Percentiles rank a stretch among this genome's conserved stretches.
Evolutionary conservation across 768 basidiomycete species (phyloP).

Genomic region (Crepidotus variabilis): DNA sequence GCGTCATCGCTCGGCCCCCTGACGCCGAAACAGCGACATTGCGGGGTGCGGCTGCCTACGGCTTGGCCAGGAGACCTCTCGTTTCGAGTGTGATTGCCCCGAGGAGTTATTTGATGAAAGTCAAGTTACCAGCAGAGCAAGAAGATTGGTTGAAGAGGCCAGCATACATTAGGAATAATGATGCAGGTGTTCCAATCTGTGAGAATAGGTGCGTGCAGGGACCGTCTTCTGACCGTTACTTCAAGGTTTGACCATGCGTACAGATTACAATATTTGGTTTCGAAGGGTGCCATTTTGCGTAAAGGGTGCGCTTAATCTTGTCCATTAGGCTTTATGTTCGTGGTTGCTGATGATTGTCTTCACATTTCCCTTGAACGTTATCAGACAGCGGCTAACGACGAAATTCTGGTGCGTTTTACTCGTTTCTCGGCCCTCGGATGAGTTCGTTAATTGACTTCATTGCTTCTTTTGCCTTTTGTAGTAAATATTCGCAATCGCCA

Average conservation of each 20-base stretch:
- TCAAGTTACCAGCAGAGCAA: conserved; percentile 83
- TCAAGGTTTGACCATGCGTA: conserved; percentile 19
- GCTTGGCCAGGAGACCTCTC: conserved; percentile 67
- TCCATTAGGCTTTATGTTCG: background rate
- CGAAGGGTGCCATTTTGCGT: conserved; percentile 81
- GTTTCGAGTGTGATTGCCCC: conserved; percentile 84
- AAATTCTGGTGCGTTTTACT: conserved; percentile 67
- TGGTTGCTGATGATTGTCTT: conserved; percentile 4
- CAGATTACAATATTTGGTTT: conserved; percentile 84
- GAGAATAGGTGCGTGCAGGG: conserved; percentile 65
- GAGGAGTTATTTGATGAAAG: conserved; percentile 85
- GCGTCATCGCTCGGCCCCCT: conserved; percentile 75
- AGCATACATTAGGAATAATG: conserved; percentile 77
- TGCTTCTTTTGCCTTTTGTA: conserved; percentile 23
- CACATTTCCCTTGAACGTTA: conserved; percentile 11
- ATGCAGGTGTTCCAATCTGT: conserved; percentile 73
- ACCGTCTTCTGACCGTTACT: conserved; percentile 16
- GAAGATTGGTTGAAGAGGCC: conserved; percentile 86
- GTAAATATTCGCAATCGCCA: conserved; percentile 71
- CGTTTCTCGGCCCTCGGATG: conserved; percentile 2
- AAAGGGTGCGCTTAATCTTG: conserved; percentile 59
- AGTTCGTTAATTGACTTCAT: conserved; percentile 10
- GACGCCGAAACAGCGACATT: conserved; percentile 89
- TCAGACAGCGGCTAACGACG: conserved; percentile 75
- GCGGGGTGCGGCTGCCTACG: conserved; percentile 87